Evolutionary conservation across 169 alveolate genomes (phyloP).

Genomic region (Cryptosporidium bovis): DNA sequence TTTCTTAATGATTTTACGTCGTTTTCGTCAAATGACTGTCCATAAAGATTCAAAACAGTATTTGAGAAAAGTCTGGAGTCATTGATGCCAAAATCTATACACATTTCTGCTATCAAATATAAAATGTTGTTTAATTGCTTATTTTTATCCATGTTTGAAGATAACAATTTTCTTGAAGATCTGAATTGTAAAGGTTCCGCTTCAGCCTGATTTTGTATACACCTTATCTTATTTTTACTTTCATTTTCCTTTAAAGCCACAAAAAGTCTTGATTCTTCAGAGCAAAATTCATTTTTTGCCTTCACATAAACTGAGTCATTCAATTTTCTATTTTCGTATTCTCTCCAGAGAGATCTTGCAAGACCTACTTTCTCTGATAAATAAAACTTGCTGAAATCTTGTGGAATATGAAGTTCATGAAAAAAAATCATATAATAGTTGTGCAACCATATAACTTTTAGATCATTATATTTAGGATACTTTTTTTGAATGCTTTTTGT

Average conservation of each 20-base stretch:
- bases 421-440: conserved; percentile 58
- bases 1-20: conserved; percentile 1
- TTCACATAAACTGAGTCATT: background rate
- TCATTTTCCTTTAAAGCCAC: background rate
- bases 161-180: background rate
- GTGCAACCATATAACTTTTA: conserved; percentile 66
- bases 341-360: conserved; percentile 73
- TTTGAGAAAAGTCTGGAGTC: conserved; percentile 52
- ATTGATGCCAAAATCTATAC: conserved; percentile 53
- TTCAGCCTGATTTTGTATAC: conserved; percentile 18
- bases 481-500: conserved; percentile 61
- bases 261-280: background rate
- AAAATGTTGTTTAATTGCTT: background rate
- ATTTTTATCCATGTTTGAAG: background rate
- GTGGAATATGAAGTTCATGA: conserved; percentile 58
- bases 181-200: background rate
- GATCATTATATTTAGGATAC: conserved; percentile 67
- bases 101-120: conserved; percentile 34
- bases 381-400: conserved; percentile 70
- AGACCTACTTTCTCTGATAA: conserved; percentile 57
- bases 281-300: background rate
- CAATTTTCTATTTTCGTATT: conserved; percentile 32
- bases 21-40: background rate
- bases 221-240: conserved; percentile 35
- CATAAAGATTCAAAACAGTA: conserved; percentile 15